These are phyloP conservation scores for Incumbomyces delicatus DNA, from an alignment of 2,329 filamentous ascomycete genomes.

Conservation along the genomic window DNA sequence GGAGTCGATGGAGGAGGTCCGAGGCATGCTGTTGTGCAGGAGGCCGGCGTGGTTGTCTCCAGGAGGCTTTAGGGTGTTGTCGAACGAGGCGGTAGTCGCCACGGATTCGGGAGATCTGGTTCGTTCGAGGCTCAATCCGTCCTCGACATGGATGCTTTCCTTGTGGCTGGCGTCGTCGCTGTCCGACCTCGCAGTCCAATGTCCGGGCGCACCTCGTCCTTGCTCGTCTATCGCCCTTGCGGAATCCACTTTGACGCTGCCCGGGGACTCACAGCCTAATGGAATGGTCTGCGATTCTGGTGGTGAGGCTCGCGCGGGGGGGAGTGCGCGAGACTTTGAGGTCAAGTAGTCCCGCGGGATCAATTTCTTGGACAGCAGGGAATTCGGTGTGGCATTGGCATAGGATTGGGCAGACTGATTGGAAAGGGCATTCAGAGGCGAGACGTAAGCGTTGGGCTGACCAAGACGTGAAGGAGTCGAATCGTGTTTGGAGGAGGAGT, in stretches of 20 bases:
- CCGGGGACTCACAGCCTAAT: not conserved
- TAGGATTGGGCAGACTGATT: slow-evolving; percentile 13
- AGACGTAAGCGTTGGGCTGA: slow-evolving; percentile 13
- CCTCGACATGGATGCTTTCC: slow-evolving; percentile 20
- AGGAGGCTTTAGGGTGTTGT: slow-evolving; percentile 21
- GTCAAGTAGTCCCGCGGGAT: slow-evolving; percentile 29
- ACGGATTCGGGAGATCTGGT: not conserved
- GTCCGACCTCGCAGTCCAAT: not conserved
- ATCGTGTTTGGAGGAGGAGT: slow-evolving; percentile 10
- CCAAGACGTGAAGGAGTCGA: slow-evolving; percentile 13
- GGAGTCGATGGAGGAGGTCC: slow-evolving; percentile 86
- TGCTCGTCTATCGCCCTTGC: not conserved
- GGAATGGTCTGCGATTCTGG: not conserved
- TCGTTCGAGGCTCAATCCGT: slow-evolving; percentile 24
- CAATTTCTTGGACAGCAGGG: slow-evolving; percentile 21
- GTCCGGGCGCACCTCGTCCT: not conserved
- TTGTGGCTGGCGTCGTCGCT: not conserved
- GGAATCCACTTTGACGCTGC: not conserved
- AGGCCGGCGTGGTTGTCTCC: slow-evolving; percentile 2
- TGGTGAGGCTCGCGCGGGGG: slow-evolving; percentile 2
- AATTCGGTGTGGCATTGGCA: slow-evolving; percentile 10
- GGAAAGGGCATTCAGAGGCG: slow-evolving; percentile 6
- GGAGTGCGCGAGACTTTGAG: slow-evolving; percentile 18
- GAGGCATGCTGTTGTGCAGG: slow-evolving; percentile 35
- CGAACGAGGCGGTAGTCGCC: not conserved